Percentiles rank a stretch among this genome's conserved stretches.
phyloP scores from a whole-genome alignment of 2,329 filamentous ascomycete genomes.

The Ceratocystis smalleyi region DNA sequence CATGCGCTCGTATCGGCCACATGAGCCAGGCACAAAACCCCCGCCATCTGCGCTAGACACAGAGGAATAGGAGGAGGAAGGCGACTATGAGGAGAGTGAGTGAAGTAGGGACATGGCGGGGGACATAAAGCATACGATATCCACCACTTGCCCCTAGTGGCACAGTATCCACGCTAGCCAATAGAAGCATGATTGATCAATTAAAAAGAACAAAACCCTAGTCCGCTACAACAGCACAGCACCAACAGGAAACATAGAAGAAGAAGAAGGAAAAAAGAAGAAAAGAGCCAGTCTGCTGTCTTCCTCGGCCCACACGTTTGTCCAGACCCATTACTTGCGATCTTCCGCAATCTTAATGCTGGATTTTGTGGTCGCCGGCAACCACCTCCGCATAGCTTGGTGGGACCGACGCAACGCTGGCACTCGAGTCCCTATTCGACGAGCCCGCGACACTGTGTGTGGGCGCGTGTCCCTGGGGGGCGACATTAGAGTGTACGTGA shows the following conservation, averaged over 20 bases:
- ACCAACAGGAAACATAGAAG: not conserved
- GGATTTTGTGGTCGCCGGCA: constrained; percentile 80
- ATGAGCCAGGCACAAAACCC: constrained; percentile 30
- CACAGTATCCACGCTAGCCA: not conserved
- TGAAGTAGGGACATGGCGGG: not conserved
- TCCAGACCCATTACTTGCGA: not conserved
- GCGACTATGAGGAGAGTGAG: not conserved
- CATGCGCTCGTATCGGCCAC: constrained; percentile 51
- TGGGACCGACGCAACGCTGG: constrained; percentile 38
- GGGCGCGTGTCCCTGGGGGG: constrained; percentile 22
- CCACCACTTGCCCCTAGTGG: too few species aligned
- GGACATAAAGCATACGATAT: too few species aligned
- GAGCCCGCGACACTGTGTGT: constrained; percentile 26
- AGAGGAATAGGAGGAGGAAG: not conserved
- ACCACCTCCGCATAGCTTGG: constrained; percentile 86
- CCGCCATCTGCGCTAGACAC: constrained; percentile 28
- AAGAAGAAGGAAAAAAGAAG: too few species aligned
- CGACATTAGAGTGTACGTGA: constrained; percentile 8
- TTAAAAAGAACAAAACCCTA: not conserved
- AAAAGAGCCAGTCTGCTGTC: too few species aligned
- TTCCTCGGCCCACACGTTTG: not conserved
- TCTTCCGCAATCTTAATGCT: constrained; percentile 27
- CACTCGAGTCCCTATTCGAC: constrained; percentile 30
- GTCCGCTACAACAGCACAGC: not conserved
- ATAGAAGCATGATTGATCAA: not conserved